phyloP scores from a whole-genome alignment of 1,284 basidiomycete species.

The Polyporus tsugae region DNA sequence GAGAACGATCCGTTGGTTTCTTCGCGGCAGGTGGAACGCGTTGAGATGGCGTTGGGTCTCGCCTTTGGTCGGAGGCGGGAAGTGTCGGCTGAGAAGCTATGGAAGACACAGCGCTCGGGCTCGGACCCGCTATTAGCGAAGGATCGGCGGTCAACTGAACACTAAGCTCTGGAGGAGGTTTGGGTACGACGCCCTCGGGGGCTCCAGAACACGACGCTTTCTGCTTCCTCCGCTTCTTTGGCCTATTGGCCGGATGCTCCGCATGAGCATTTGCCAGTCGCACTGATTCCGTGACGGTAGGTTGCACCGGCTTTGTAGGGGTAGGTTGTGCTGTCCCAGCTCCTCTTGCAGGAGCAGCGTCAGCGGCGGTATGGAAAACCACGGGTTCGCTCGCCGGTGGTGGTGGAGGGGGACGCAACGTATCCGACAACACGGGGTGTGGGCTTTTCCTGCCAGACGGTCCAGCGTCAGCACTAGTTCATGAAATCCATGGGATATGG shows the following conservation, averaged over 20 bases:
- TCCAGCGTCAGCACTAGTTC: not conserved
- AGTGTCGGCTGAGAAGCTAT: not conserved
- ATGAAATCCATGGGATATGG: not conserved
- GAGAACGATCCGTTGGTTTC: not conserved
- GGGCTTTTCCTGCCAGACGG: slow-evolving; percentile 29
- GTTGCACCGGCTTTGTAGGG: not conserved
- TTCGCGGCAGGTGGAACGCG: not conserved
- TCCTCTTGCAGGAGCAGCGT: not conserved
- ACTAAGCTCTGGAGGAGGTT: not conserved
- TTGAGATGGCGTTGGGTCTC: not conserved
- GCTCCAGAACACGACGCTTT: not conserved
- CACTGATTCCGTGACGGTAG: not conserved
- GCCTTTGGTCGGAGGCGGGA: not conserved
- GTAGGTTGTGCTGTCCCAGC: too few species aligned
- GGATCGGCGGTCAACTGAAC: not conserved
- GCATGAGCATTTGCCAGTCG: not conserved
- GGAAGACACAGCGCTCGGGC: not conserved
- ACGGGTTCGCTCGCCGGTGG: not conserved
- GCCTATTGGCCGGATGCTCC: not conserved
- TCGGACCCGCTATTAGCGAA: not conserved
- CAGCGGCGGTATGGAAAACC: not conserved
- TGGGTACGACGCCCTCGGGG: not conserved
- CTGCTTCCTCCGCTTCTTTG: slow-evolving; percentile 5
- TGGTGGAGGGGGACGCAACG: slow-evolving; percentile 23
- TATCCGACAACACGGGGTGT: slow-evolving; percentile 36